A percentile compares a stretch with the other conserved stretches of the same genome.
Evolutionary conservation across 805 yeast genomes (phyloP).

Genomic region (Candida qinlingensis): DNA sequence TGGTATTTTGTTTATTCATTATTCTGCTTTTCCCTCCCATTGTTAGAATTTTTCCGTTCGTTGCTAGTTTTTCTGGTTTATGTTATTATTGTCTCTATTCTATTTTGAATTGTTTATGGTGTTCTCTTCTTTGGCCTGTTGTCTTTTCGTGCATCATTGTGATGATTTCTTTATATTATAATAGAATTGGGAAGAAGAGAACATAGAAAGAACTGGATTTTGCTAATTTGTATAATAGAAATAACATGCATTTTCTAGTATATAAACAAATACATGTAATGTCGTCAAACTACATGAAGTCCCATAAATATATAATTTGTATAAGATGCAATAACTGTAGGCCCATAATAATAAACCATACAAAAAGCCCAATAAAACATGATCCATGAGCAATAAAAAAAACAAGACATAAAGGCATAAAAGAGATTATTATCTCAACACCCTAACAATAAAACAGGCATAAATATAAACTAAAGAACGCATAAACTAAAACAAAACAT

Average conservation of each 20-base stretch:
- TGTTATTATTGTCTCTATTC: background rate
- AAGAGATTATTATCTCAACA: too few relatives aligned
- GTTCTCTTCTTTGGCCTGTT: background rate
- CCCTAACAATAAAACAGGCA: too few relatives aligned
- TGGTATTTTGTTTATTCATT: background rate
- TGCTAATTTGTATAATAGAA: conserved; percentile 5
- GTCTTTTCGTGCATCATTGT: background rate
- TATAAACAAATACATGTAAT: background rate
- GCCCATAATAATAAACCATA: background rate
- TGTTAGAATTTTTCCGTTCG: background rate
- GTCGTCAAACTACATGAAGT: too few relatives aligned
- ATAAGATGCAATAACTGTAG: too few relatives aligned
- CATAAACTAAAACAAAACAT: background rate
- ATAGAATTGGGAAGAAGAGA: too few relatives aligned
- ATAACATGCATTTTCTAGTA: background rate
- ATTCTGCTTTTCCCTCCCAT: background rate
- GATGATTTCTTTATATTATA: background rate
- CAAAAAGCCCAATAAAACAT: too few relatives aligned
- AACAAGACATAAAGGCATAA: too few relatives aligned
- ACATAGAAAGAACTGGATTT: background rate
- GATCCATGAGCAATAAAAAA: too few relatives aligned
- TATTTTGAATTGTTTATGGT: background rate
- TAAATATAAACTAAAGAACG: background rate
- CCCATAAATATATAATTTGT: too few relatives aligned
- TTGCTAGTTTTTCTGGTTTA: background rate